Percentiles rank a stretch among this genome's conserved stretches.
phyloP scores from a whole-genome alignment of 352 stramenopile species.

The Globisporangium orthogonon region DNA sequence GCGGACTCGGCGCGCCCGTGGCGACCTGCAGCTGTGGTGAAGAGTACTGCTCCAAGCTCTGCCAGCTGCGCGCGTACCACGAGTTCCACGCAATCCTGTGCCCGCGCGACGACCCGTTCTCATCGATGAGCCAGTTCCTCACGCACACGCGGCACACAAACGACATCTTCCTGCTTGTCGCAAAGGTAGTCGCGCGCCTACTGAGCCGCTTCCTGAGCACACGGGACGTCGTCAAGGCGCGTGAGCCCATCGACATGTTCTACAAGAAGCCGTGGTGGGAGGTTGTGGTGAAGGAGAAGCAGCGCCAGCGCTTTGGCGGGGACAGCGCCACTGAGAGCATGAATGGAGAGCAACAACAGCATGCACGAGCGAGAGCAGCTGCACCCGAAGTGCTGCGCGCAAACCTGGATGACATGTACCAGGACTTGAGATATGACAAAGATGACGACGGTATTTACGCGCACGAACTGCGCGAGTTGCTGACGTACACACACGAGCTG shows the following conservation, averaged over 20 bases:
- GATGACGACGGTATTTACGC: constrained; percentile 15
- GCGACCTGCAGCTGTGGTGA: constrained; percentile 63
- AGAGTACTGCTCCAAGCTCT: constrained; percentile 81
- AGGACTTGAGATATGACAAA: not conserved
- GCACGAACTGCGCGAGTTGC: constrained; percentile 48
- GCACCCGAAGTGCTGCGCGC: not conserved
- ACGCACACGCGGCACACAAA: constrained; percentile 82
- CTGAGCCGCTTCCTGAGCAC: constrained; percentile 50
- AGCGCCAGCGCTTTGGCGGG: constrained; percentile 1
- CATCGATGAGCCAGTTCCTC: constrained; percentile 56
- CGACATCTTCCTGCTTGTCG: constrained; percentile 88
- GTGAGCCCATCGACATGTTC: constrained; percentile 83
- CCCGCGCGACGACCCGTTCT: constrained; percentile 45
- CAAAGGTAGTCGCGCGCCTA: constrained; percentile 78
- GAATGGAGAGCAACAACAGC: not conserved
- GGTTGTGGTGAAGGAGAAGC: constrained; percentile 32
- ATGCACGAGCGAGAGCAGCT: not conserved
- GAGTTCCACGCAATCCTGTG: constrained; percentile 80
- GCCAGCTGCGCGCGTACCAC: constrained; percentile 54
- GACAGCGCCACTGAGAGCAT: not conserved
- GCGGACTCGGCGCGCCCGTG: constrained; percentile 30
- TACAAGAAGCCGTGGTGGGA: constrained; percentile 91
- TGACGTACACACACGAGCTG: constrained; percentile 57
- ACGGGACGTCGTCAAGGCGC: constrained; percentile 45
- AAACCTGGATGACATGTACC: not conserved